Evolutionary conservation across 2,329 filamentous ascomycete genomes (phyloP).

Genomic region (Fusarium sp.): DNA sequence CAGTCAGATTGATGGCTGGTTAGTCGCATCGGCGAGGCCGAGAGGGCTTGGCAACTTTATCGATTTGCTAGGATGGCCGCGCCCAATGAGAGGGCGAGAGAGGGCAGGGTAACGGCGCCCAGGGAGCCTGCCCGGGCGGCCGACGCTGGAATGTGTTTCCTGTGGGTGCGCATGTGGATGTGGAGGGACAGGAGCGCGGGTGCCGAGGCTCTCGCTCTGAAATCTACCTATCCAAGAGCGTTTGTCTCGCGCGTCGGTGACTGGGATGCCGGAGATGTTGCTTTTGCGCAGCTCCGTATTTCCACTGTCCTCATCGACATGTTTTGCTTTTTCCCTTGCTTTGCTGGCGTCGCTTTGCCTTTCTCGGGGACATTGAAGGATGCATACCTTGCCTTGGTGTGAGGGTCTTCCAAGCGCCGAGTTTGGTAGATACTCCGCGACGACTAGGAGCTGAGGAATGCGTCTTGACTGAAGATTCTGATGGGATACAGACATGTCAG

Average conservation of each 20-base stretch:
- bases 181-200: constrained; percentile 22
- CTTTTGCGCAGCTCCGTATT: constrained; percentile 10
- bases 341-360: constrained; percentile 15
- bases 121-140: constrained; percentile 30
- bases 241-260: neutral
- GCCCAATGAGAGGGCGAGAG: constrained; percentile 29
- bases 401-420: neutral
- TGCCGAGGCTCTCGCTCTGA: constrained; percentile 24
- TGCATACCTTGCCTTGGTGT: constrained; percentile 16
- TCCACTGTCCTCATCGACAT: constrained; percentile 3
- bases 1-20: constrained; percentile 32
- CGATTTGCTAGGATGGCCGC: constrained; percentile 3
- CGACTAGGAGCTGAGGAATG: constrained; percentile 26
- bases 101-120: constrained; percentile 16
- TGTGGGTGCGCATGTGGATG: constrained; percentile 20
- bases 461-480: neutral
- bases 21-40: constrained; percentile 42
- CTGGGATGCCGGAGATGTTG: neutral
- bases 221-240: neutral
- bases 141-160: constrained; percentile 41
- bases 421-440: constrained; percentile 21
- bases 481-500: constrained; percentile 13
- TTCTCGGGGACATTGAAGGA: constrained; percentile 13
- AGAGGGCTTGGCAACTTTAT: constrained; percentile 43
- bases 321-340: constrained; percentile 26